Conservation (phyloP, 106 monocot species). For the Dioscorea alata region DNA sequence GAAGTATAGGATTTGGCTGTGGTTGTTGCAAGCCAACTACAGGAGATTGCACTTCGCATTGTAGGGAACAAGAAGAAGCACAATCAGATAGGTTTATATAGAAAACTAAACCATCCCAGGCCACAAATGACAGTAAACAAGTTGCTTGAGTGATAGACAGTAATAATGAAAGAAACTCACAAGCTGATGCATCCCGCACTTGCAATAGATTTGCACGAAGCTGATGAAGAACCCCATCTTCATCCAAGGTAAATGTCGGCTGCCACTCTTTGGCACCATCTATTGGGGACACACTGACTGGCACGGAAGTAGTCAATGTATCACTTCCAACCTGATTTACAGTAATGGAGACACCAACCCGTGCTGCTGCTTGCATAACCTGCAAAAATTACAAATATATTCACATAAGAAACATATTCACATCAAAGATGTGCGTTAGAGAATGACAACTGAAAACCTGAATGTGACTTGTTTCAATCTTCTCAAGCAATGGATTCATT, state of each 20-base stretch:
- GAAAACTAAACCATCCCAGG: too few relatives aligned
- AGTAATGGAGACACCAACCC: conserved; percentile 55
- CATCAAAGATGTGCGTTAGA: not conserved
- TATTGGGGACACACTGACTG: conserved; percentile 59
- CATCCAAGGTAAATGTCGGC: conserved; percentile 69
- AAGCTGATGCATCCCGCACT: conserved; percentile 49
- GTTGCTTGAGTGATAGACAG: not conserved
- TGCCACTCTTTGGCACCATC: conserved; percentile 79
- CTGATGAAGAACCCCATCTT: conserved; percentile 83
- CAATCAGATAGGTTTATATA: too few relatives aligned
- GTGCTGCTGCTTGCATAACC: conserved; percentile 87
- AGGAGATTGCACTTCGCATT: conserved; percentile 21
- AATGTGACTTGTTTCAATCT: conserved; percentile 80
- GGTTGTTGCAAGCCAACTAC: conserved; percentile 32
- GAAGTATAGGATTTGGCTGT: conserved; percentile 50
- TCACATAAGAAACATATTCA: not conserved
- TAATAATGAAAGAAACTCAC: conserved; percentile 33
- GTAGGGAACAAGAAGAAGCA: not conserved
- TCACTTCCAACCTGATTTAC: conserved; percentile 86
- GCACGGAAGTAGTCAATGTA: conserved; percentile 16
- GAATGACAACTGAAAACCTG: conserved; percentile 34
- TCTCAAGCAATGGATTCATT: conserved; percentile 74
- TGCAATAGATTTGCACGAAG: conserved; percentile 60
- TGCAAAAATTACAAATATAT: conserved; percentile 16
- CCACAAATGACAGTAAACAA: not conserved